Conservation (phyloP, 805 yeast species). For the Isabelozyma heimii region DNA sequence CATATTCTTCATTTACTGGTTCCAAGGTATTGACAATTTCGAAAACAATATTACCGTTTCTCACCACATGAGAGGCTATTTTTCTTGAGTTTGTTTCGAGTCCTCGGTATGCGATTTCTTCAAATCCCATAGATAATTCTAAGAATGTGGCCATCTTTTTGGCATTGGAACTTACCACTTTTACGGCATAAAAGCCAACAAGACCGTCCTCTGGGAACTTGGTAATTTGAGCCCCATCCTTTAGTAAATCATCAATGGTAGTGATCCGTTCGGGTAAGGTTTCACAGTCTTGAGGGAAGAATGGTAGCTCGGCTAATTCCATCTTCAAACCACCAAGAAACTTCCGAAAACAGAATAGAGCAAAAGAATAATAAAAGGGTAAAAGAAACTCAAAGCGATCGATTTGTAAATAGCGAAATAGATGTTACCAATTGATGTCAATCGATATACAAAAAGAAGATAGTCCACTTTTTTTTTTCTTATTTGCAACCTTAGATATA, state of each 20-base stretch:
- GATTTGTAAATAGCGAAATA: not conserved
- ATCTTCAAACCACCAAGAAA: not conserved
- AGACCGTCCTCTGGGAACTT: conserved; percentile 27
- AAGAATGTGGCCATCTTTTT: conserved; percentile 58
- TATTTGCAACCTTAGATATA: not conserved
- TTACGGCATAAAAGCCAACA: conserved; percentile 60
- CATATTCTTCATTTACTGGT: conserved; percentile 13
- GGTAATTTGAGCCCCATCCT: conserved; percentile 12
- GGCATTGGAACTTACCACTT: conserved; percentile 74
- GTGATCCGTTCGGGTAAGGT: not conserved
- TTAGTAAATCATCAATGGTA: conserved; percentile 15
- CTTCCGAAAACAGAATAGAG: not conserved
- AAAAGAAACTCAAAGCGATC: not conserved
- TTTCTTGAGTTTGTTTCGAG: conserved; percentile 65
- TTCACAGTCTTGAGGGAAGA: not conserved
- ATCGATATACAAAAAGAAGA: not conserved
- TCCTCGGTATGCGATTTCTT: conserved; percentile 59
- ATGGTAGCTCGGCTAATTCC: not conserved
- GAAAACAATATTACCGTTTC: conserved; percentile 52
- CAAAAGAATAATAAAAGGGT: not conserved
- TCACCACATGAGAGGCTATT: conserved; percentile 57
- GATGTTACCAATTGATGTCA: not conserved
- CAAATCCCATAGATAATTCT: conserved; percentile 59
- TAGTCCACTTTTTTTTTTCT: not conserved
- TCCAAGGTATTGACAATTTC: conserved; percentile 44